Evolutionary conservation across 108 stramenopile genomes (phyloP).

Genomic region (Epithemia pelagica): DNA sequence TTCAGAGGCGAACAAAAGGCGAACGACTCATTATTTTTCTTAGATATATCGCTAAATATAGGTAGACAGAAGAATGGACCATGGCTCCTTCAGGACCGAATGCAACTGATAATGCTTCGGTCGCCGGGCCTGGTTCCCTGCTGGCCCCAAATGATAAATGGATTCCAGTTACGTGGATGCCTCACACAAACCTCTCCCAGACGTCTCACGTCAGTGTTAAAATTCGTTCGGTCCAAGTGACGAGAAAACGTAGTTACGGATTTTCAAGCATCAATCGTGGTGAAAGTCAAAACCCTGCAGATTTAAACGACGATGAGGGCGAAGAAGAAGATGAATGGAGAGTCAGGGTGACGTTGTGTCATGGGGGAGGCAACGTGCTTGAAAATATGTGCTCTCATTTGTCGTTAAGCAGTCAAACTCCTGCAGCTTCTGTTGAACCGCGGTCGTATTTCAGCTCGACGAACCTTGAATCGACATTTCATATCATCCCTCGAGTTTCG

Average conservation of each 20-base stretch:
- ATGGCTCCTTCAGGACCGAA: too few relatives aligned
- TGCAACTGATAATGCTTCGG: too few relatives aligned
- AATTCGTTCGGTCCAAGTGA: conserved; percentile 25
- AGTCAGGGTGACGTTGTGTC: conserved; percentile 16
- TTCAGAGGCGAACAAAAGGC: too few relatives aligned
- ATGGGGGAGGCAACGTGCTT: conserved; percentile 17
- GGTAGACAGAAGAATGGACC: too few relatives aligned
- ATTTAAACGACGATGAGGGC: background rate
- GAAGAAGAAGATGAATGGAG: conserved; percentile 15
- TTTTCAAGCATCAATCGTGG: background rate
- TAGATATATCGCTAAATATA: too few relatives aligned
- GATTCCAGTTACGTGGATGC: conserved; percentile 54
- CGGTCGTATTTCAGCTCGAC: background rate
- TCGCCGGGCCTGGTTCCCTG: background rate
- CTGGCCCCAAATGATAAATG: conserved; percentile 15
- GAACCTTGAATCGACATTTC: background rate
- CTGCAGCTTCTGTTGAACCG: background rate
- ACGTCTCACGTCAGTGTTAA: conserved; percentile 37
- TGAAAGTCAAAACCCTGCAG: background rate
- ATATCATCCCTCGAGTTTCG: conserved; percentile 14
- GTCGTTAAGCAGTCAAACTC: background rate
- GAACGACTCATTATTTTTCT: too few relatives aligned
- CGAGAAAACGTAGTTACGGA: conserved; percentile 1
- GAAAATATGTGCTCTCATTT: background rate
- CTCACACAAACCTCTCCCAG: conserved; percentile 41